phyloP scores from a whole-genome alignment of 2,329 filamentous ascomycete genomes.

The Aureobasidium sp. region DNA sequence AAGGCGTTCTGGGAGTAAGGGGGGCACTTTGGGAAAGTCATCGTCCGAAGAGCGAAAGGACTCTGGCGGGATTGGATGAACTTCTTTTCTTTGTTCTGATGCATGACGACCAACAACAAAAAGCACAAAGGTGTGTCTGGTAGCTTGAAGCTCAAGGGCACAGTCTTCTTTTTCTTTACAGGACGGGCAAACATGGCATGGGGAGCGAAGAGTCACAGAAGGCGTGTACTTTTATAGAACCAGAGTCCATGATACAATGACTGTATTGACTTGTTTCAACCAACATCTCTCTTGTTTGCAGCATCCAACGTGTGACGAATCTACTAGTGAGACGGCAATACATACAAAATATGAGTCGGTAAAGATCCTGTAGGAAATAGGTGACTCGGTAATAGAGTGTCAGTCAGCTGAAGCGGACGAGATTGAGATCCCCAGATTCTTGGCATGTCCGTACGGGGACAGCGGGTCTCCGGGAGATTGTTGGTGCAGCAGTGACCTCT shows the following conservation, averaged over 20 bases:
- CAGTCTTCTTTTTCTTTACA: conserved; percentile 5
- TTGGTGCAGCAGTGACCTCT: neutral
- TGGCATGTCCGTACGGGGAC: neutral
- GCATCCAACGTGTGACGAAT: neutral
- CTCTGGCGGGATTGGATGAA: conserved; percentile 14
- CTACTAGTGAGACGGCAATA: neutral
- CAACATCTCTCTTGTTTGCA: neutral
- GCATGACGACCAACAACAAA: conserved; percentile 15
- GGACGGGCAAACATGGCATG: neutral
- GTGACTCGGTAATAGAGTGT: neutral
- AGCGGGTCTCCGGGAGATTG: neutral
- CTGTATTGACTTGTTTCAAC: neutral
- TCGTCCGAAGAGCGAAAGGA: conserved; percentile 14
- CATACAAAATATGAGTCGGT: neutral
- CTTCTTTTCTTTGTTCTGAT: neutral
- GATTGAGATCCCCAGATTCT: conserved; percentile 5
- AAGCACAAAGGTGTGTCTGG: conserved; percentile 8
- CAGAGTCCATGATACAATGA: neutral
- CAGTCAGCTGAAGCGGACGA: neutral
- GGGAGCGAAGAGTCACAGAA: neutral
- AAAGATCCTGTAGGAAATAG: too few species aligned
- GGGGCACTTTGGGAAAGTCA: conserved; percentile 4
- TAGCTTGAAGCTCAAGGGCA: neutral
- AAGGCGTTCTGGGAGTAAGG: conserved; percentile 16
- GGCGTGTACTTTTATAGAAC: conserved; percentile 11